phyloP scores from a whole-genome alignment of 1,284 basidiomycete genomes.

The Gymnopus androsaceus region DNA sequence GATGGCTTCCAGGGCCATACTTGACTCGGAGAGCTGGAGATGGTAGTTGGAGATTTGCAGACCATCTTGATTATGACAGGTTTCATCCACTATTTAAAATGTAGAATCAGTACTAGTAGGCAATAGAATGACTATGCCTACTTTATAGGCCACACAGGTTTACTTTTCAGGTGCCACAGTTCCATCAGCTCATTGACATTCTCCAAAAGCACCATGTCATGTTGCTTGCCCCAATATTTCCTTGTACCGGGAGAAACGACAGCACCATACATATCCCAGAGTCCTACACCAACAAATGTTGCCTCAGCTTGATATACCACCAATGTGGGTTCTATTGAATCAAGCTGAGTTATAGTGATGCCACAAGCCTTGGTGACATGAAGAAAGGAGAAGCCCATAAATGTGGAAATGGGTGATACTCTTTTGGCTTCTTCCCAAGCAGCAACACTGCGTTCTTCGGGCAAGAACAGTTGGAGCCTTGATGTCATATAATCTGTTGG shows the following conservation, averaged over 20 bases:
- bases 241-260: conserved; percentile 84
- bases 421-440: conserved; percentile 51
- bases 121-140: conserved; percentile 44
- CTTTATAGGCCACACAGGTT: conserved; percentile 90
- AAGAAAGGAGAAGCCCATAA: conserved; percentile 46
- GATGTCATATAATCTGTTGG: conserved; percentile 44
- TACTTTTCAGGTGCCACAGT: conserved; percentile 88
- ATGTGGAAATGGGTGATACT: conserved; percentile 35
- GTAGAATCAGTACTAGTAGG: conserved; percentile 9
- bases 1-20: too few relatives aligned
- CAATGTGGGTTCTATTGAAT: conserved; percentile 96
- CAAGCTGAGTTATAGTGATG: conserved; percentile 92
- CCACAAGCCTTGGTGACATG: conserved; percentile 79
- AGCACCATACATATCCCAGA: conserved; percentile 95
- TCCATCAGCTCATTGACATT: conserved; percentile 92
- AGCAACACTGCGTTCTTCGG: conserved; percentile 63
- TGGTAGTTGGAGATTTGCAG: conserved; percentile 95
- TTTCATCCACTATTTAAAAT: conserved; percentile 76
- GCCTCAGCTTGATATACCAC: conserved; percentile 97
- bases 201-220: conserved; percentile 83
- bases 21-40: too few relatives aligned
- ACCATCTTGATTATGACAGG: conserved; percentile 90
- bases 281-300: conserved; percentile 92
- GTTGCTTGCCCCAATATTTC: conserved; percentile 87
- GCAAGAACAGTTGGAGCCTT: conserved; percentile 53